Conservation (phyloP, 2,329 filamentous ascomycete genomes). For the Sordariomycetes sp. region DNA sequence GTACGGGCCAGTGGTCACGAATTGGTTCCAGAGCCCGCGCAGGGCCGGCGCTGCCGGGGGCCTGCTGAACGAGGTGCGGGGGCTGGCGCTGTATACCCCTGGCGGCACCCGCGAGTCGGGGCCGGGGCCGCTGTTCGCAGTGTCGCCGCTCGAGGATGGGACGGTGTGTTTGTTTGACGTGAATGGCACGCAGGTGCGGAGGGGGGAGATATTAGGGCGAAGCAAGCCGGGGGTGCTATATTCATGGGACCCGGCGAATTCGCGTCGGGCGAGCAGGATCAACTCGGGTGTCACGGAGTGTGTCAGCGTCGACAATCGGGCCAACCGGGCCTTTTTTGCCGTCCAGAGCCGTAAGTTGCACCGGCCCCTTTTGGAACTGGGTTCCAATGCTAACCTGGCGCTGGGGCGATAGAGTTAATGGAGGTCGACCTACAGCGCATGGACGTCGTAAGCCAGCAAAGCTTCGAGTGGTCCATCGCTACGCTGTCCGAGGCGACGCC, state of each 20-base stretch:
- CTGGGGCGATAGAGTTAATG: slow-evolving; percentile 37
- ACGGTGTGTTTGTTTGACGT: slow-evolving; percentile 82
- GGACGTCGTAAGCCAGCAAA: slow-evolving; percentile 52
- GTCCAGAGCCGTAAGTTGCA: slow-evolving; percentile 50
- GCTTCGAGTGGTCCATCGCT: slow-evolving; percentile 73
- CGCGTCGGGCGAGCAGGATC: slow-evolving; percentile 47
- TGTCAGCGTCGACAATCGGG: slow-evolving; percentile 61
- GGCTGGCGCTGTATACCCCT: slow-evolving; percentile 52
- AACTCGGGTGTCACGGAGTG: slow-evolving; percentile 66
- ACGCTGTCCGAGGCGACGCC: slow-evolving; percentile 59
- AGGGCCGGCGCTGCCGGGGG: slow-evolving; percentile 24
- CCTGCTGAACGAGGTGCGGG: slow-evolving; percentile 53
- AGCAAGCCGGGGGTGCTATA: slow-evolving; percentile 58
- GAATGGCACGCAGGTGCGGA: slow-evolving; percentile 35
- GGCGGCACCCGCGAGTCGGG: slow-evolving; percentile 27
- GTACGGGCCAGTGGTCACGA: slow-evolving; percentile 57
- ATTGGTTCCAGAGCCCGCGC: slow-evolving; percentile 60
- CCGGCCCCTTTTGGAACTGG: not conserved
- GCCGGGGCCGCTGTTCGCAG: slow-evolving; percentile 35
- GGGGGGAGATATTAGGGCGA: slow-evolving; percentile 50
- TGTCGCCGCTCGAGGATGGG: slow-evolving; percentile 72
- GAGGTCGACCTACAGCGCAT: slow-evolving; percentile 72
- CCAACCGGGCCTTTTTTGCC: slow-evolving; percentile 63
- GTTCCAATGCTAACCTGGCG: not conserved
- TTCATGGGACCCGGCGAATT: slow-evolving; percentile 31